These are phyloP conservation scores for Fraxinus dipetala DNA, from an alignment of 305 asterid species.

Conservation along the genomic window DNA sequence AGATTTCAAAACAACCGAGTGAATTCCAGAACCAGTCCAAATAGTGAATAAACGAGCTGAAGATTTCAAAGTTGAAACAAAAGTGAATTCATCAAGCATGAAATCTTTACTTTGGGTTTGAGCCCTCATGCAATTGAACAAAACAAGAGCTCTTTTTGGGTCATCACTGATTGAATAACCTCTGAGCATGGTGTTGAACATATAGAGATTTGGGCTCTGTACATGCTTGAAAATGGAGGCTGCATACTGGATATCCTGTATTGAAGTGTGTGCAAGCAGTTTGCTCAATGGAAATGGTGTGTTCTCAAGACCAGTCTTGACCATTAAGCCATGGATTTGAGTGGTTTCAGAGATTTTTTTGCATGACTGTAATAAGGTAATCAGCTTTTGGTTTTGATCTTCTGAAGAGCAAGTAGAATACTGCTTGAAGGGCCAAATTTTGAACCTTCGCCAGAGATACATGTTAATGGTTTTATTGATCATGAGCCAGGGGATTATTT, in stretches of 20 bases:
- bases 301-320: conserved; percentile 49
- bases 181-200: conserved; percentile 59
- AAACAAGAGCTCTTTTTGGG: conserved; percentile 33
- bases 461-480: conserved; percentile 20
- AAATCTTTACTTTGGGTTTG: conserved; percentile 15
- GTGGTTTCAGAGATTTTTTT: conserved; percentile 33
- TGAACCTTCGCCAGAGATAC: conserved; percentile 18
- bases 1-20: conserved; percentile 40
- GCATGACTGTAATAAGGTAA: conserved; percentile 54
- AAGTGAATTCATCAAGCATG: conserved; percentile 51
- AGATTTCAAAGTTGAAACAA: conserved; percentile 49
- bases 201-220: conserved; percentile 50
- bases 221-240: conserved; percentile 44
- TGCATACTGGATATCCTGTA: conserved; percentile 42
- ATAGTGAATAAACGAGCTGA: conserved; percentile 37
- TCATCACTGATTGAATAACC: conserved; percentile 44
- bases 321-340: conserved; percentile 55
- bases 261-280: conserved; percentile 50
- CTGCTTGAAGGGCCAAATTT: conserved; percentile 17
- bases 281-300: conserved; percentile 55
- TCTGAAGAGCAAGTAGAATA: conserved; percentile 29
- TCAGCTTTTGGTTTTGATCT: conserved; percentile 30
- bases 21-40: conserved; percentile 41
- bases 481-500: conserved; percentile 16
- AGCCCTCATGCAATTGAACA: conserved; percentile 54